Conservation (phyloP, 179 eudicot genomes). For the Beta lomatogona region DNA sequence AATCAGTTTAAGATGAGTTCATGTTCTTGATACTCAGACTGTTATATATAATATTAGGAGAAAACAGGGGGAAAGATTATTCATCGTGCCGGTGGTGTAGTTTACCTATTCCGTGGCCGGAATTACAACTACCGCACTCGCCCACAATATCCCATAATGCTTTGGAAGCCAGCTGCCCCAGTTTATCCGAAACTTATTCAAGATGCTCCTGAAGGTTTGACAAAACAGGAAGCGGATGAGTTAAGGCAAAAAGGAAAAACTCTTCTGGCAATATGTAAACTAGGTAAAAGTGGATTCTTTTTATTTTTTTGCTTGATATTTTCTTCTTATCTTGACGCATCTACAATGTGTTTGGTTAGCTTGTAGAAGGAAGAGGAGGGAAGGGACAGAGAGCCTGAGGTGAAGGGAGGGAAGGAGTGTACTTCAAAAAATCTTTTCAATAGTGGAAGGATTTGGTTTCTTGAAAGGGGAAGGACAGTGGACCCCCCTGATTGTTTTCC, state of each 20-base stretch:
- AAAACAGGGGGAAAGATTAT: conserved; percentile 92
- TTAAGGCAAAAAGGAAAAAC: conserved; percentile 65
- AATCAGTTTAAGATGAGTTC: conserved; percentile 6
- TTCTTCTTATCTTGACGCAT: not conserved
- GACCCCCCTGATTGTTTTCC: too few species aligned
- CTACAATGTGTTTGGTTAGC: too few species aligned
- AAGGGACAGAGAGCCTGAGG: too few species aligned
- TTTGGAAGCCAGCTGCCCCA: conserved; percentile 97
- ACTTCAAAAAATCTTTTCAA: too few species aligned
- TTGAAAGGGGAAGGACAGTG: too few species aligned
- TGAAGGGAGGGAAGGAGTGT: too few species aligned
- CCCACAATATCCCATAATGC: conserved; percentile 83
- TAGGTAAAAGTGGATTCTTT: conserved; percentile 46
- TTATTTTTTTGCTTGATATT: not conserved
- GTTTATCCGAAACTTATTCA: conserved; percentile 96
- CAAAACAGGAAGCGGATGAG: conserved; percentile 73
- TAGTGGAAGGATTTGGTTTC: too few species aligned
- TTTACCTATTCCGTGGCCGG: conserved; percentile 85
- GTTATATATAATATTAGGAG: conserved; percentile 53
- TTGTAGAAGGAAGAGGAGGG: too few species aligned
- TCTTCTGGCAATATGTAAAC: conserved; percentile 77
- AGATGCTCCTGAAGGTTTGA: conserved; percentile 90
- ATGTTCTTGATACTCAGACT: conserved; percentile 21
- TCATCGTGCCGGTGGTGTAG: conserved; percentile 75
- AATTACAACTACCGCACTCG: conserved; percentile 77